Conservation (phyloP, 495 filamentous ascomycete species). For the Lophiostoma macrostomum region DNA sequence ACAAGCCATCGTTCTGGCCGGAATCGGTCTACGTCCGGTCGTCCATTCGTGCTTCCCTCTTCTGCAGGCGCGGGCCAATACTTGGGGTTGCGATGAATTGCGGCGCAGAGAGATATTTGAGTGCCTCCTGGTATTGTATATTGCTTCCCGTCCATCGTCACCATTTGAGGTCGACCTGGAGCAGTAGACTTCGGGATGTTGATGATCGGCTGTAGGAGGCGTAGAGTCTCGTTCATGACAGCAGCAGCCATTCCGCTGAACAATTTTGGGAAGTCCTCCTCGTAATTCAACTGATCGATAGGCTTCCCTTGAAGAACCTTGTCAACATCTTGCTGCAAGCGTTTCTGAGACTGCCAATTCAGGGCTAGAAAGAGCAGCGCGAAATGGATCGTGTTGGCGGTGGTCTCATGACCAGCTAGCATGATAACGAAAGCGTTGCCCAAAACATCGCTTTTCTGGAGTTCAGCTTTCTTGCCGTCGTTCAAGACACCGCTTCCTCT, state of each 20-base stretch:
- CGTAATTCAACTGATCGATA: slow-evolving; percentile 59
- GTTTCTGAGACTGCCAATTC: slow-evolving; percentile 54
- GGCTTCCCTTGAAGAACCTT: slow-evolving; percentile 50
- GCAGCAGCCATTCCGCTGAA: slow-evolving; percentile 62
- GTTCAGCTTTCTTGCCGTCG: slow-evolving; percentile 29
- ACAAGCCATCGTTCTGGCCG: slow-evolving; percentile 58
- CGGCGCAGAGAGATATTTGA: slow-evolving; percentile 48
- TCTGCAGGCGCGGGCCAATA: slow-evolving; percentile 45
- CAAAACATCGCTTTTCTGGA: slow-evolving; percentile 54
- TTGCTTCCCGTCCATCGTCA: slow-evolving; percentile 51
- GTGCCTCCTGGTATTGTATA: slow-evolving; percentile 50
- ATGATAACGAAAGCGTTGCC: slow-evolving; percentile 71
- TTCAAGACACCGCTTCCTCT: slow-evolving; percentile 40
- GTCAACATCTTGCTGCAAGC: slow-evolving; percentile 62
- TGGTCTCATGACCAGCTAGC: slow-evolving; percentile 70
- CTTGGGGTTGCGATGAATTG: slow-evolving; percentile 58
- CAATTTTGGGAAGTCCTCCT: slow-evolving; percentile 53
- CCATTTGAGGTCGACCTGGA: slow-evolving; percentile 46
- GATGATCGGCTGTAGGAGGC: slow-evolving; percentile 59
- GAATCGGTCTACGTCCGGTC: slow-evolving; percentile 50
- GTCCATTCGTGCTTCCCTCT: slow-evolving; percentile 1
- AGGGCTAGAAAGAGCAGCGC: slow-evolving; percentile 59
- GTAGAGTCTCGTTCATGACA: slow-evolving; percentile 65
- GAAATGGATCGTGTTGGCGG: slow-evolving; percentile 65
- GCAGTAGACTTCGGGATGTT: slow-evolving; percentile 59